Base-by-base conservation (phyloP, 208 protist genomes). In the Leptomonas seymouri region DNA sequence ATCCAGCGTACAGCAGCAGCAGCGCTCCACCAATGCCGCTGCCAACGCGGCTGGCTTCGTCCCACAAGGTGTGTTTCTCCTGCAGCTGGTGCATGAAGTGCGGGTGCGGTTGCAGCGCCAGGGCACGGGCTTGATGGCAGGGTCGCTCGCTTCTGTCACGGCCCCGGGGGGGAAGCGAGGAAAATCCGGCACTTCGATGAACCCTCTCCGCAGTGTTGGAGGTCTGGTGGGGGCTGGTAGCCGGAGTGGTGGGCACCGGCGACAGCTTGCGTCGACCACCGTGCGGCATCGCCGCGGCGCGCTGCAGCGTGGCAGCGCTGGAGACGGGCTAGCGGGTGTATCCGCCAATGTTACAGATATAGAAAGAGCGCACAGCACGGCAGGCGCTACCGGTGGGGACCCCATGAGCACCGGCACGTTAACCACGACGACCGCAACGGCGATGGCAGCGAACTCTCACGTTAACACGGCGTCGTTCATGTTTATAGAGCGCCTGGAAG, bases 401-500 rank as follows among this genome's bases (percentile, higher is more conserved):
- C 30, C 31, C 8, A 31, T 18, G 21, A 21, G 28, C 41, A 28
- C 28, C 41, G 48, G 49, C 1, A 58, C 42, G 18, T 21, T 25
- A 20, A 44, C 30, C 21, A 34, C 30, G 8, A 25, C 56, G n/a
- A 20, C 54, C 4, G 51, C 36, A 7, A 21, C 30, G 16, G 21
- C 56, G 28, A 20, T 45, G 5, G 39, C 36, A 7, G 42, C 41
- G 16, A 50, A 14, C 34, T 46, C 49, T 11, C 61, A 21, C 64
- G 69, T 67, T 27, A 66, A 34, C 31, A 60, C 62, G 20, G 60
- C 72, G 16, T 59, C 71, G 21, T 74, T 88, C 55, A 50, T 93
- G 42, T 81, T 84, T 49, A 68, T 91, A 18, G 85, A 89, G 73
- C 69, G 74, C 5, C 70, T 88, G 25, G 59, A 65, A 34, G 54